A percentile compares a stretch with the other conserved stretches of the same genome.
phyloP scores from a whole-genome alignment of 768 basidiomycete species.

The Boletus rufocinnamomeus region DNA sequence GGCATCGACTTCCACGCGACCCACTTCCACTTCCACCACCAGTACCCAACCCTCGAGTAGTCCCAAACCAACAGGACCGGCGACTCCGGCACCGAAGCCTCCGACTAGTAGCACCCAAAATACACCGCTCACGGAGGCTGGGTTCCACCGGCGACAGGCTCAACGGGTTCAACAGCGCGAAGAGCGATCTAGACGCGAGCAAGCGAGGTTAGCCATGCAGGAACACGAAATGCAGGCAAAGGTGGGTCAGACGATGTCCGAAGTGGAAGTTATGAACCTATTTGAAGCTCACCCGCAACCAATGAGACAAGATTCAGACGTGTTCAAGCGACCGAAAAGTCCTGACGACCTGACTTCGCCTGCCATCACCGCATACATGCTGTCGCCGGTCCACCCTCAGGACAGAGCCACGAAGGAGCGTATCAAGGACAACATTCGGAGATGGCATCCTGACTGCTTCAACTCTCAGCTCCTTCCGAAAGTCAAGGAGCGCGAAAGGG shows the following conservation, averaged over 20 bases:
- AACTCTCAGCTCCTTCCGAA: constrained; percentile 66
- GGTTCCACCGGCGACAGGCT: constrained; percentile 64
- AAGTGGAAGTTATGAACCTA: constrained; percentile 55
- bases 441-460: constrained; percentile 85
- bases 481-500: constrained; percentile 63
- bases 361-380: constrained; percentile 62
- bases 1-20: constrained; percentile 33
- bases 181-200: constrained; percentile 68
- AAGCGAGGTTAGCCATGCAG: constrained; percentile 57
- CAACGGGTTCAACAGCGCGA: constrained; percentile 66
- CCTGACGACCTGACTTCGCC: constrained; percentile 63
- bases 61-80: constrained; percentile 28
- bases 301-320: constrained; percentile 53
- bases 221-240: constrained; percentile 47
- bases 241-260: constrained; percentile 49
- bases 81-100: constrained; percentile 26
- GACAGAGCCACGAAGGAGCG: constrained; percentile 63
- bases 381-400: constrained; percentile 56
- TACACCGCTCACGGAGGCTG: constrained; percentile 44
- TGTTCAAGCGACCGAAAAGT: constrained; percentile 53
- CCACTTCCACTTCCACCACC: constrained; percentile 29
- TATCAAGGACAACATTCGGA: constrained; percentile 70
- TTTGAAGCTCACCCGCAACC: constrained; percentile 63
- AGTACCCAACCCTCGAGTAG: constrained; percentile 27
- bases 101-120: constrained; percentile 18